These are phyloP conservation scores for Penicillium sp. DNA, from an alignment of 2,329 filamentous ascomycete species.

Conservation along the genomic window DNA sequence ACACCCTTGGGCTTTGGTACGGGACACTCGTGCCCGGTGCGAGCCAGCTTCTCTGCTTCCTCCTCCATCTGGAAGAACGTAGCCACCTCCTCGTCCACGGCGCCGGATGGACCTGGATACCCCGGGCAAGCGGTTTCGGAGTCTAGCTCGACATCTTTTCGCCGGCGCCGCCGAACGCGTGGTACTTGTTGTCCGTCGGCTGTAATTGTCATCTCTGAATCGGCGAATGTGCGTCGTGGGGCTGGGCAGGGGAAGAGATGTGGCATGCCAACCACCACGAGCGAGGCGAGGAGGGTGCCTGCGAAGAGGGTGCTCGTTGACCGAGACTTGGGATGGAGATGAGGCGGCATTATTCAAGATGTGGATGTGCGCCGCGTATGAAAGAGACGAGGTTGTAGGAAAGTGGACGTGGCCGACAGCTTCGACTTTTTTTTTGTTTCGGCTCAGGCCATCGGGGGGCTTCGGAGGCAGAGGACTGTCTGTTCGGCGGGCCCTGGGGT, in stretches of 20 bases:
- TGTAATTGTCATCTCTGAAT: conserved; percentile 57
- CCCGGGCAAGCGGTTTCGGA: conserved; percentile 20
- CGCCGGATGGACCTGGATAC: conserved; percentile 23
- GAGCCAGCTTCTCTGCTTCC: conserved; percentile 46
- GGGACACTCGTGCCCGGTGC: conserved; percentile 74
- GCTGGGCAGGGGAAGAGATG: conserved; percentile 91
- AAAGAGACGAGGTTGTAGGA: conserved; percentile 20
- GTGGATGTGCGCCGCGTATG: conserved; percentile 5
- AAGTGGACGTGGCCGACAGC: conserved; percentile 20
- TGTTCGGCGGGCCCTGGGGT: conserved; percentile 1
- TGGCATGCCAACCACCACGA: conserved; percentile 88
- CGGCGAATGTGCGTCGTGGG: conserved; percentile 73
- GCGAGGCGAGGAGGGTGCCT: conserved; percentile 84
- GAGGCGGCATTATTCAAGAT: conserved; percentile 67
- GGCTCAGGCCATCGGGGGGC: conserved; percentile 27
- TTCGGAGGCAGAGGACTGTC: conserved; percentile 6
- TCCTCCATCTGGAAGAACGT: conserved; percentile 48
- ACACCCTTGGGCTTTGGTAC: conserved; percentile 86
- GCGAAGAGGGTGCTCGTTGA: conserved; percentile 94
- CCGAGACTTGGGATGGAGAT: conserved; percentile 90
- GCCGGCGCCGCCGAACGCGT: conserved; percentile 42
- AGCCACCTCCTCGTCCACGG: conserved; percentile 48
- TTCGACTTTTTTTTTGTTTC: conserved; percentile 16
- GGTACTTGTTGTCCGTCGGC: conserved; percentile 49
- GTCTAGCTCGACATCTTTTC: conserved; percentile 35